Conservation (phyloP, 2,329 filamentous ascomycete species). For the Myriangium duriaei region DNA sequence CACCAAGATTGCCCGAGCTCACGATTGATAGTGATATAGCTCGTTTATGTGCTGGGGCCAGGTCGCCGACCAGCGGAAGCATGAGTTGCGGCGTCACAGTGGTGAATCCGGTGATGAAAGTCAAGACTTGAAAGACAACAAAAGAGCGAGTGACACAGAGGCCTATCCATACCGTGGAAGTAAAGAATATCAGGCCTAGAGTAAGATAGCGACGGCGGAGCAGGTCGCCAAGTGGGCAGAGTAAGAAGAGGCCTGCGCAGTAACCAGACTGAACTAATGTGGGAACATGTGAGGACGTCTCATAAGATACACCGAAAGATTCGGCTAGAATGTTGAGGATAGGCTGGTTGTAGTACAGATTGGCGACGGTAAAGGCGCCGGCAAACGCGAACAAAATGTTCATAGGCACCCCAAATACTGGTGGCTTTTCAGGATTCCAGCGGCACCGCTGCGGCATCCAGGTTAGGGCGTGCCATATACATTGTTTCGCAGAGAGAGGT, state of each 20-base stretch:
- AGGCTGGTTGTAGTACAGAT: constrained; percentile 71
- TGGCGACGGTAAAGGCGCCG: constrained; percentile 59
- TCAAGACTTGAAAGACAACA: constrained; percentile 52
- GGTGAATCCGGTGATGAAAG: constrained; percentile 61
- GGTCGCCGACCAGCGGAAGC: constrained; percentile 68
- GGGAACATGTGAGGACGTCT: constrained; percentile 54
- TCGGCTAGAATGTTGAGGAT: constrained; percentile 63
- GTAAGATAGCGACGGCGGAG: constrained; percentile 58
- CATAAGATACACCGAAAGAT: constrained; percentile 59
- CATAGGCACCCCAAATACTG: constrained; percentile 52
- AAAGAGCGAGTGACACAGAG: constrained; percentile 58
- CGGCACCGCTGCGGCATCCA: constrained; percentile 56
- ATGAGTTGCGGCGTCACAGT: constrained; percentile 66
- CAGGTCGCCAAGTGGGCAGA: constrained; percentile 64
- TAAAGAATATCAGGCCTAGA: constrained; percentile 48
- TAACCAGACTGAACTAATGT: constrained; percentile 73
- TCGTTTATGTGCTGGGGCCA: constrained; percentile 56
- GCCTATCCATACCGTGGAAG: constrained; percentile 55
- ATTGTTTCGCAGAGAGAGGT: too few relatives aligned
- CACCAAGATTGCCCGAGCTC: constrained; percentile 61
- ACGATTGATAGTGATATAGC: constrained; percentile 62
- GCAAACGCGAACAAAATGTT: constrained; percentile 61
- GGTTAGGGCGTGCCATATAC: constrained; percentile 26
- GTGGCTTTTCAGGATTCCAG: constrained; percentile 54
- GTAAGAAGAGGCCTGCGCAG: constrained; percentile 56